phyloP scores from a whole-genome alignment of 352 stramenopile species.

The Saprolegnia diclina region DNA sequence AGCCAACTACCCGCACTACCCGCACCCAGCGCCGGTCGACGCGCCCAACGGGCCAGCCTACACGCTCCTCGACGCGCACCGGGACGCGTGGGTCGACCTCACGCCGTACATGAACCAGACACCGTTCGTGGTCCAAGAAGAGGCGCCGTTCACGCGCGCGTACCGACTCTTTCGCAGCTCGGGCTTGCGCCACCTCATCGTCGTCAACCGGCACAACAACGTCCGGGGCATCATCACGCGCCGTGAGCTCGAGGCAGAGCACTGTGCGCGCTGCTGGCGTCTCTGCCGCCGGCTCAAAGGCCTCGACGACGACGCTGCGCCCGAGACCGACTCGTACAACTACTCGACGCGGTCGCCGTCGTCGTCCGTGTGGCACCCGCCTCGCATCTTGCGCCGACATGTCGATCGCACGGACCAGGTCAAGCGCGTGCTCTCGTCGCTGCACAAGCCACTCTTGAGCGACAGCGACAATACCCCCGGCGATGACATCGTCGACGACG shows the following conservation, averaged over 20 bases:
- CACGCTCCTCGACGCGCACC: constrained; percentile 40
- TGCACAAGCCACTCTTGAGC: constrained; percentile 9
- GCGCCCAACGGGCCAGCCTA: not conserved
- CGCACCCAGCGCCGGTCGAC: constrained; percentile 44
- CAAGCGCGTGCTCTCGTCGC: constrained; percentile 43
- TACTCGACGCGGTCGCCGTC: constrained; percentile 57
- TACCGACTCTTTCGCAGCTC: constrained; percentile 97
- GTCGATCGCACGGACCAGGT: constrained; percentile 70
- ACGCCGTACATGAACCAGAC: constrained; percentile 97
- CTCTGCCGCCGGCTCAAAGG: constrained; percentile 30
- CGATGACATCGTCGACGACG: not conserved
- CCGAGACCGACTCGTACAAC: constrained; percentile 54
- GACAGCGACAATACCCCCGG: not conserved
- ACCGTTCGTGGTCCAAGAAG: constrained; percentile 94
- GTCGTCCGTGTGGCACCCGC: constrained; percentile 38
- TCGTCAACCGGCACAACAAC: constrained; percentile 91
- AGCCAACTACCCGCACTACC: constrained; percentile 73
- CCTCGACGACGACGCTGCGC: constrained; percentile 22
- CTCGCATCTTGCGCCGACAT: constrained; percentile 41
- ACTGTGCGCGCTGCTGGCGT: constrained; percentile 70
- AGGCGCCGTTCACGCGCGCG: constrained; percentile 90
- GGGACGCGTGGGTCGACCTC: constrained; percentile 91
- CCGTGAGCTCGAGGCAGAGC: constrained; percentile 72
- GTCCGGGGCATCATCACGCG: constrained; percentile 86
- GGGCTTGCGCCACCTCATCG: constrained; percentile 92